phyloP scores from a whole-genome alignment of 345 rosid genomes.

The Hypericum androsaemum region DNA sequence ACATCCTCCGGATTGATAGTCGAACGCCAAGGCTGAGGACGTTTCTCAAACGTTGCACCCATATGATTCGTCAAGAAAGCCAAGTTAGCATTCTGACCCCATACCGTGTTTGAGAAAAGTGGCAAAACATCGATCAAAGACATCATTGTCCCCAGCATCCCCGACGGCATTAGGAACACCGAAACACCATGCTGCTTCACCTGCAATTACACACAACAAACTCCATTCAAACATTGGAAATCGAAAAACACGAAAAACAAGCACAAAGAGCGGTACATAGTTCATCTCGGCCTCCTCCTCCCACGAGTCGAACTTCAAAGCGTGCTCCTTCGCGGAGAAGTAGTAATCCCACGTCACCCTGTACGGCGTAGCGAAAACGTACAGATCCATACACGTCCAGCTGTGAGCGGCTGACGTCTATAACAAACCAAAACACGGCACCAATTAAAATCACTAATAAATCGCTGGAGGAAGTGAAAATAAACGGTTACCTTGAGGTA shows the following conservation, averaged over 20 bases:
- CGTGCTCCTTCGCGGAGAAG: constrained; percentile 69
- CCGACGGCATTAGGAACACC: constrained; percentile 93
- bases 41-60: constrained; percentile 85
- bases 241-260: constrained; percentile 1
- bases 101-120: constrained; percentile 70
- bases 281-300: constrained; percentile 83
- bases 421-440: too few species aligned
- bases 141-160: constrained; percentile 87
- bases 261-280: constrained; percentile 39
- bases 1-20: constrained; percentile 67
- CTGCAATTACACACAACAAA: constrained; percentile 24
- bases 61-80: constrained; percentile 76
- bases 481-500: constrained; percentile 48
- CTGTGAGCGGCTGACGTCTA: constrained; percentile 87
- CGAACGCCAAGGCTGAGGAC: constrained; percentile 67
- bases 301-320: constrained; percentile 77
- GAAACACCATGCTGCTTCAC: constrained; percentile 91
- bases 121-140: constrained; percentile 84
- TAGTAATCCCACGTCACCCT: constrained; percentile 96
- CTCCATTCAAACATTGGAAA: constrained; percentile 9
- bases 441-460: neutral
- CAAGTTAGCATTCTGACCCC: constrained; percentile 91
- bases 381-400: constrained; percentile 94
- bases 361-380: constrained; percentile 96
- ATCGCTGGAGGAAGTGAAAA: neutral